Conservation (phyloP, 1,139 yeast genomes). For the Scheffersomyces parashehatae region DNA sequence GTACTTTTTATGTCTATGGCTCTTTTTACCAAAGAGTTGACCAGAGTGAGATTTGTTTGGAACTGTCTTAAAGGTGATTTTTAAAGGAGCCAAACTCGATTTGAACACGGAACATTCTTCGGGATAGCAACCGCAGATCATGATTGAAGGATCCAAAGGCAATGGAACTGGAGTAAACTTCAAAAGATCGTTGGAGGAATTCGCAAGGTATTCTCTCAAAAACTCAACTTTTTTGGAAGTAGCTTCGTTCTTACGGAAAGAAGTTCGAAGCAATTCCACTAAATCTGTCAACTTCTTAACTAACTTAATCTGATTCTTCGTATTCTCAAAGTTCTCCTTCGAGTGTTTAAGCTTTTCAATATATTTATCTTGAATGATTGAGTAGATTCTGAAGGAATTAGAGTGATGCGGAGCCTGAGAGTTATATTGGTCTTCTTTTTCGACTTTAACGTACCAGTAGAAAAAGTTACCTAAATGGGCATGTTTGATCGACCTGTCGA, state of each 20-base stretch:
- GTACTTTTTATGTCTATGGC: slow-evolving; percentile 53
- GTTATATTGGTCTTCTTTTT: slow-evolving; percentile 66
- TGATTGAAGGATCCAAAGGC: slow-evolving; percentile 71
- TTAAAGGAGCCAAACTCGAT: slow-evolving; percentile 85
- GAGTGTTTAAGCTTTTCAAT: slow-evolving; percentile 42
- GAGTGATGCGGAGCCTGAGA: slow-evolving; percentile 10
- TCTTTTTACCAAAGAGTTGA: slow-evolving; percentile 34
- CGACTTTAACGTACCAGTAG: slow-evolving; percentile 92
- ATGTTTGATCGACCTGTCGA: slow-evolving; percentile 69
- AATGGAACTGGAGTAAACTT: slow-evolving; percentile 60
- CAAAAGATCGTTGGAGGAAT: slow-evolving; percentile 39
- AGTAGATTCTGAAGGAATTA: slow-evolving; percentile 24
- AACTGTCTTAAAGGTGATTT: slow-evolving; percentile 71
- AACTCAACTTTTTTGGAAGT: slow-evolving; percentile 46
- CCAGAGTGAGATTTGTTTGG: slow-evolving; percentile 21
- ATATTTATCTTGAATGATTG: slow-evolving; percentile 39
- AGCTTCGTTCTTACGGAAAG: slow-evolving; percentile 47
- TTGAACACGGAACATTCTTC: slow-evolving; percentile 86
- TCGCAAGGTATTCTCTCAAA: slow-evolving; percentile 41
- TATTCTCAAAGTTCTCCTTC: slow-evolving; percentile 38
- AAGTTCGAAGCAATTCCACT: slow-evolving; percentile 40
- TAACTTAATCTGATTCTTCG: slow-evolving; percentile 48
- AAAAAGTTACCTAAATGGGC: slow-evolving; percentile 75
- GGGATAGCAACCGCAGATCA: slow-evolving; percentile 73
- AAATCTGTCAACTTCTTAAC: slow-evolving; percentile 43